phyloP scores from a whole-genome alignment of 345 rosid genomes.

The Euphorbia pulcherrima region DNA sequence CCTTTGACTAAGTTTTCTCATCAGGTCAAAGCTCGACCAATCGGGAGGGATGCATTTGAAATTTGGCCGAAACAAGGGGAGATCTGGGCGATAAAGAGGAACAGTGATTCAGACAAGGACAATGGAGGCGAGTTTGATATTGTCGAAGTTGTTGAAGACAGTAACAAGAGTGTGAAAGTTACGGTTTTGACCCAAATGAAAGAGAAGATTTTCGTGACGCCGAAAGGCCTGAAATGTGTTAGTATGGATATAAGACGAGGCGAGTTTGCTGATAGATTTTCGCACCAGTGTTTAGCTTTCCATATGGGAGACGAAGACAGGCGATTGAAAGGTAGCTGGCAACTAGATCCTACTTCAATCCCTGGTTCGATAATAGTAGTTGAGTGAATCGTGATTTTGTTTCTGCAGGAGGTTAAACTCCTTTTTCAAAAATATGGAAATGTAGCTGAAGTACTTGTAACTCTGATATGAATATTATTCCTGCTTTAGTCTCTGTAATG shows the following conservation, averaged over 20 bases:
- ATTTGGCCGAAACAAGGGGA: slow-evolving; percentile 46
- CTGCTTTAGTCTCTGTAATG: neutral
- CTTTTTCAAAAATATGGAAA: slow-evolving; percentile 8
- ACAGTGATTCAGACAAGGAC: slow-evolving; percentile 15
- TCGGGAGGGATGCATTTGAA: slow-evolving; percentile 23
- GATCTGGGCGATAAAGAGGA: slow-evolving; percentile 56
- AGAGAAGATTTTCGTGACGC: slow-evolving; percentile 29
- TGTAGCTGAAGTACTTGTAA: slow-evolving; percentile 5
- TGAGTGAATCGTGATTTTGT: slow-evolving; percentile 20
- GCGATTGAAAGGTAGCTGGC: slow-evolving; percentile 33
- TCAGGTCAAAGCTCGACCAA: slow-evolving; percentile 24
- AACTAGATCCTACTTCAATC: slow-evolving; percentile 43
- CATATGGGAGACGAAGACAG: slow-evolving; percentile 15
- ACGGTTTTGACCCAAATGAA: slow-evolving; percentile 24
- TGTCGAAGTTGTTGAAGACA: slow-evolving; percentile 44
- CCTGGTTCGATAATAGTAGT: slow-evolving; percentile 18
- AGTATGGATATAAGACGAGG: slow-evolving; percentile 26
- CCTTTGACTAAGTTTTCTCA: slow-evolving; percentile 42
- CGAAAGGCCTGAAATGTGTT: slow-evolving; percentile 29
- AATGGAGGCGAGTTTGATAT: slow-evolving; percentile 34
- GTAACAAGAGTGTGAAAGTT: slow-evolving; percentile 23
- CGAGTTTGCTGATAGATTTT: slow-evolving; percentile 38
- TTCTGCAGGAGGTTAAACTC: neutral
- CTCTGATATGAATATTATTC: neutral
- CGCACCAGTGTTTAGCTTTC: slow-evolving; percentile 53